Percentiles rank a stretch among this genome's conserved stretches.
These are phyloP conservation scores for Calcarisporium arbuscula DNA, from an alignment of 2,329 filamentous ascomycete species.

Conservation along the genomic window DNA sequence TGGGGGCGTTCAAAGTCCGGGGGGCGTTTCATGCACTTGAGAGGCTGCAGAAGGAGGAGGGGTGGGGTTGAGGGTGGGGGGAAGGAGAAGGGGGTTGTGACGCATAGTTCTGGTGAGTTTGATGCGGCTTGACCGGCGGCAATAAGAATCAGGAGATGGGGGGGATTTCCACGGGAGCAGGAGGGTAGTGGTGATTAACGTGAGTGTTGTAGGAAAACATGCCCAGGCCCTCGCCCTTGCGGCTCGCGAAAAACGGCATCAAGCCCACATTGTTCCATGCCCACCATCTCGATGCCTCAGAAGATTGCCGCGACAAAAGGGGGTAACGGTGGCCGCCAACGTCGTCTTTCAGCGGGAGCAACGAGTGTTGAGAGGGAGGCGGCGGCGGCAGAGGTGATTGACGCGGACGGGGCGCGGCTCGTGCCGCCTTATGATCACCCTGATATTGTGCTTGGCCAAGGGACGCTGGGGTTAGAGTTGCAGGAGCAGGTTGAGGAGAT, in stretches of 20 bases:
- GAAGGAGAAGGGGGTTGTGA: slow-evolving; percentile 66
- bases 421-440: slow-evolving; percentile 91
- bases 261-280: slow-evolving; percentile 91
- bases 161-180: no score
- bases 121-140: not conserved
- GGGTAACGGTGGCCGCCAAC: slow-evolving; percentile 74
- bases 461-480: slow-evolving; percentile 80
- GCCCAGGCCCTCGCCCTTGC: slow-evolving; percentile 88
- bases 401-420: slow-evolving; percentile 66
- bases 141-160: no score
- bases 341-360: slow-evolving; percentile 74
- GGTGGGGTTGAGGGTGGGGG: slow-evolving; percentile 55
- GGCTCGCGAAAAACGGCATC: slow-evolving; percentile 64
- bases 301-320: slow-evolving; percentile 79
- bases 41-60: slow-evolving; percentile 56
- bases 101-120: slow-evolving; percentile 73
- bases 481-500: slow-evolving; percentile 62
- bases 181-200: slow-evolving; percentile 3
- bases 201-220: slow-evolving; percentile 74
- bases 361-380: slow-evolving; percentile 78
- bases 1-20: slow-evolving; percentile 88
- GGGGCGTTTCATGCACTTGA: slow-evolving; percentile 85
- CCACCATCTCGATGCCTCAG: slow-evolving; percentile 70
- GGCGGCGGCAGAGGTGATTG: slow-evolving; percentile 61
- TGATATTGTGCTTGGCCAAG: slow-evolving; percentile 86